Conservation (phyloP, 2,329 filamentous ascomycete species). For the Sarocladiaceae sp. region DNA sequence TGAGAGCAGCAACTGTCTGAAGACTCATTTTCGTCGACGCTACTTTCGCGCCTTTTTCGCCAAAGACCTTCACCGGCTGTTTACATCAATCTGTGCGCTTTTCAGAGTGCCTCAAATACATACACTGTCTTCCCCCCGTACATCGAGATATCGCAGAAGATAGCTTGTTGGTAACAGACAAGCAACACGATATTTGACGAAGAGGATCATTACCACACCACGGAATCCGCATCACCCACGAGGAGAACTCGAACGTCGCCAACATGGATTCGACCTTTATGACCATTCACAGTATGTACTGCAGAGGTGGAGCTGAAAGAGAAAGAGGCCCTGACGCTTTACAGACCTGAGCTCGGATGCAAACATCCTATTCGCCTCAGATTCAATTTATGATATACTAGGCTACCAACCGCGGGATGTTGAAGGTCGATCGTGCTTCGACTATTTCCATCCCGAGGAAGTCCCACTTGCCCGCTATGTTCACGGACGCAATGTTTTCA, state of each 20-base stretch:
- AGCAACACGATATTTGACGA: too few species aligned
- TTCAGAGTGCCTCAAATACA: constrained; percentile 3
- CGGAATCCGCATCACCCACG: too few species aligned
- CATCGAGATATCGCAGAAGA: too few species aligned
- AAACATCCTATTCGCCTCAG: constrained; percentile 75
- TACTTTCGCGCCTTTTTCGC: too few species aligned
- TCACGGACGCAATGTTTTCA: constrained; percentile 64
- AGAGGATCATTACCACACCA: too few species aligned
- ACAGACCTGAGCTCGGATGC: constrained; percentile 69
- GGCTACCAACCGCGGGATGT: constrained; percentile 74
- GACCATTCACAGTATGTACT: constrained; percentile 72
- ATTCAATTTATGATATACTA: constrained; percentile 76
- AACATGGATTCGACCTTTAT: constrained; percentile 82
- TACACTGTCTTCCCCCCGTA: too few species aligned
- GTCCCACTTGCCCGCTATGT: constrained; percentile 66
- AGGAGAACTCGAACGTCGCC: neutral
- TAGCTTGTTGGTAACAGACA: too few species aligned
- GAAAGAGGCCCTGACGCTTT: constrained; percentile 4
- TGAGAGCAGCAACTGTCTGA: too few species aligned
- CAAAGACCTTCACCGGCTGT: too few species aligned
- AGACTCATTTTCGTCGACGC: too few species aligned
- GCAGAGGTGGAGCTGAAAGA: constrained; percentile 12
- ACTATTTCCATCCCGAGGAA: constrained; percentile 81
- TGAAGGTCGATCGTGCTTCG: constrained; percentile 69
- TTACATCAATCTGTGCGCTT: neutral